Evolutionary conservation across 768 basidiomycete species (phyloP).

Genomic region (Phaeotremella skinneri): DNA sequence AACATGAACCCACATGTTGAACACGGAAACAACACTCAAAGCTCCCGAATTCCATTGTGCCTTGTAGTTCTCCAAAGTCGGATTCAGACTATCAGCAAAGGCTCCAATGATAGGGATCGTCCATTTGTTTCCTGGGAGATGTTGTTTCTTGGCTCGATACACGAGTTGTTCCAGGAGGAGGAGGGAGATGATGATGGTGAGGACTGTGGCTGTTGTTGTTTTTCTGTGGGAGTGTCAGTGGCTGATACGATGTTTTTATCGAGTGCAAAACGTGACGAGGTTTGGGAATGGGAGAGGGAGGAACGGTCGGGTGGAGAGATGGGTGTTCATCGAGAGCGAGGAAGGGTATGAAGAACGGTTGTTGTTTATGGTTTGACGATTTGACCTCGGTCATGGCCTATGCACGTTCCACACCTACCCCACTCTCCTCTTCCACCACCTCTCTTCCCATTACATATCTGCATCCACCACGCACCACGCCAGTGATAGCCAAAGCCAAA

Average conservation of each 20-base stretch:
- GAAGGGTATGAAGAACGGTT: too few species aligned
- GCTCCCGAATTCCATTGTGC: slow-evolving; percentile 87
- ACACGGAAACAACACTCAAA: slow-evolving; percentile 86
- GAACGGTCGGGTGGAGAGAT: too few species aligned
- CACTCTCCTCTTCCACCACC: too few species aligned
- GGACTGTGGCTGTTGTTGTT: slow-evolving; percentile 45
- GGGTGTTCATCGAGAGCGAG: too few species aligned
- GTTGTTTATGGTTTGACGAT: too few species aligned
- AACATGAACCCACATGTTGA: slow-evolving; percentile 78
- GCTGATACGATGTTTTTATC: too few species aligned
- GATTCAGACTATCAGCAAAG: slow-evolving; percentile 86
- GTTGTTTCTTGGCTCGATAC: slow-evolving; percentile 83
- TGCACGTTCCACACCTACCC: too few species aligned
- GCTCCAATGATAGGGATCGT: slow-evolving; percentile 98
- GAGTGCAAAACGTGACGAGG: too few species aligned
- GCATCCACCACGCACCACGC: too few species aligned
- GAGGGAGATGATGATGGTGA: slow-evolving; percentile 67
- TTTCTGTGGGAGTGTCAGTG: slow-evolving; percentile 23
- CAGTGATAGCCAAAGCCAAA: background rate
- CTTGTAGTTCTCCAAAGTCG: slow-evolving; percentile 88
- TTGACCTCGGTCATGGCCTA: too few species aligned
- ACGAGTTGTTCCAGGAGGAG: slow-evolving; percentile 74
- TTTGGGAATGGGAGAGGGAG: too few species aligned
- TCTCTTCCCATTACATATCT: too few species aligned
- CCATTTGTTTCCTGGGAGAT: slow-evolving; percentile 83